These are phyloP conservation scores for Tuber umbilicatum DNA, from an alignment of 495 filamentous ascomycete genomes.

Conservation along the genomic window DNA sequence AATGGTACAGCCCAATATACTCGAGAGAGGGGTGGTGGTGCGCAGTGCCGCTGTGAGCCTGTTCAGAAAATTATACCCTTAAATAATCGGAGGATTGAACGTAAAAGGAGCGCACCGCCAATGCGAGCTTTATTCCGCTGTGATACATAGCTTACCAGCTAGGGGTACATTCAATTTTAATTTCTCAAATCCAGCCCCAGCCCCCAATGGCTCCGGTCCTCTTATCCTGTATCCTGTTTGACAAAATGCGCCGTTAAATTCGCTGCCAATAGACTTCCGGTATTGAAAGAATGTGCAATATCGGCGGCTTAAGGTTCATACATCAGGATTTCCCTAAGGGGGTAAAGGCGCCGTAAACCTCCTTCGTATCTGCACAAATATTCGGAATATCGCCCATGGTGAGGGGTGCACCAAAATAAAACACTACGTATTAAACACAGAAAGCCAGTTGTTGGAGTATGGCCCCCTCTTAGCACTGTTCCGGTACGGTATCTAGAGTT, in stretches of 20 bases:
- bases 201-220: not conserved
- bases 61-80: no score
- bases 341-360: not conserved
- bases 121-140: no score
- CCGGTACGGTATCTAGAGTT: not conserved
- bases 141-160: not conserved
- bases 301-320: not conserved
- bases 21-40: no score
- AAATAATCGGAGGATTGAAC: no score
- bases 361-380: not conserved
- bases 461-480: not conserved
- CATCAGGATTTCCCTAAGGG: not conserved
- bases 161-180: not conserved
- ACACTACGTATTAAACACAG: not conserved
- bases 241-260: not conserved
- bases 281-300: no score
- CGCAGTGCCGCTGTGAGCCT: no score
- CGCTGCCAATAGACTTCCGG: not conserved
- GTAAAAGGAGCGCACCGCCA: no score
- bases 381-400: no score
- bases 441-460: not conserved
- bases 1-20: no score
- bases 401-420: not conserved
- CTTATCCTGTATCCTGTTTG: not conserved
- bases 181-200: not conserved